Conservation (phyloP, 805 yeast species). For the Candida silvicultrix region DNA sequence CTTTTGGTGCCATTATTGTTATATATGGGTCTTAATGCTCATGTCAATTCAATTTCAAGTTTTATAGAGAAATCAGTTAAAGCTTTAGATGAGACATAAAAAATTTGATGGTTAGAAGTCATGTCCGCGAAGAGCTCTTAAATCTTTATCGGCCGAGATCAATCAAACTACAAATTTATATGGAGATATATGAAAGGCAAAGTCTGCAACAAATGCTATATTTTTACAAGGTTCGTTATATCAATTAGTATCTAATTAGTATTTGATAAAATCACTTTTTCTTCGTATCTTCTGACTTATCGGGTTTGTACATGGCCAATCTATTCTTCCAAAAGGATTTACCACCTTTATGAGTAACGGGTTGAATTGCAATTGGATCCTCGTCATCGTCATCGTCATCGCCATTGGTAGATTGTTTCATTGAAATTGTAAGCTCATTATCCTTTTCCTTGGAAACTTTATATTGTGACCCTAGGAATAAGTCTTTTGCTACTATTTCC, state of each 20-base stretch:
- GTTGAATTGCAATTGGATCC: constrained; percentile 19
- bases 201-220: too few species aligned
- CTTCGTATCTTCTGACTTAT: neutral
- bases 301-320: constrained; percentile 2
- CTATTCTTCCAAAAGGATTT: constrained; percentile 20
- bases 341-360: constrained; percentile 20
- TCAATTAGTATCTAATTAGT: too few species aligned
- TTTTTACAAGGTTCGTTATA: too few species aligned
- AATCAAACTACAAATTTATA: neutral
- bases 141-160: neutral
- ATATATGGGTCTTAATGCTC: too few species aligned
- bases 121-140: neutral
- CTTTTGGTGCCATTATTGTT: constrained; percentile 3
- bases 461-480: constrained; percentile 45
- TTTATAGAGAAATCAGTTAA: neutral
- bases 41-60: too few species aligned
- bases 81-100: neutral
- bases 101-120: neutral
- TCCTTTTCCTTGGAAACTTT: constrained; percentile 19
- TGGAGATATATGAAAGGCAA: too few species aligned
- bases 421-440: neutral
- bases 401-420: constrained; percentile 7
- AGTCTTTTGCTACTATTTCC: constrained; percentile 67
- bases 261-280: too few species aligned
- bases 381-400: constrained; percentile 16